Conservation (phyloP, 108 stramenopile species). For the Skeletonema potamos region DNA sequence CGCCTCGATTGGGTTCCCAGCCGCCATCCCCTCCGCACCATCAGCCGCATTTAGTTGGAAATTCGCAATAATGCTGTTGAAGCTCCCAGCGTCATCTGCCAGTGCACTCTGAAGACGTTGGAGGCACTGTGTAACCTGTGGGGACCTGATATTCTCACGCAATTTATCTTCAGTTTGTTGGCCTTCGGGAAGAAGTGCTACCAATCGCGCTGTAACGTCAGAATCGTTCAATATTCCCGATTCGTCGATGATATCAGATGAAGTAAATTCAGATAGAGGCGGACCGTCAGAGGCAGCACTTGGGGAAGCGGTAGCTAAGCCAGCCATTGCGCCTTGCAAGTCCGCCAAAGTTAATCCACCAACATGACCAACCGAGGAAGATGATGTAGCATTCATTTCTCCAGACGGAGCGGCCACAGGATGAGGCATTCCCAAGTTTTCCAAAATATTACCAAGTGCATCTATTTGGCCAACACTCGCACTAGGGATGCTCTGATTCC, state of each 20-base stretch:
- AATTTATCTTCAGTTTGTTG: slow-evolving; percentile 58
- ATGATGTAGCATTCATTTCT: slow-evolving; percentile 14
- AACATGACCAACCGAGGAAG: slow-evolving; percentile 11
- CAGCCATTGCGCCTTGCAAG: slow-evolving; percentile 81
- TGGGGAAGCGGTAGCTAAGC: slow-evolving; percentile 50
- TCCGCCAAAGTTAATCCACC: slow-evolving; percentile 71
- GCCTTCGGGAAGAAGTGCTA: slow-evolving; percentile 73
- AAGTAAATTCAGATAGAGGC: slow-evolving; percentile 66
- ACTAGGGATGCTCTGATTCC: slow-evolving; percentile 39
- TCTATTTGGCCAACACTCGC: slow-evolving; percentile 68
- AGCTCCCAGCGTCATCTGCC: slow-evolving; percentile 62
- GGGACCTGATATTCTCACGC: slow-evolving; percentile 67
- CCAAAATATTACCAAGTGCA: slow-evolving; percentile 78
- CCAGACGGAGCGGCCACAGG: slow-evolving; percentile 35
- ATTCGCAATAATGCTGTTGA: slow-evolving; percentile 77
- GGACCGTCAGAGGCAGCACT: slow-evolving; percentile 33
- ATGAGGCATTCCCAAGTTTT: slow-evolving; percentile 81
- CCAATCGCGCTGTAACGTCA: slow-evolving; percentile 46
- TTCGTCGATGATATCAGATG: slow-evolving; percentile 45
- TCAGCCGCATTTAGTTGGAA: slow-evolving; percentile 73
- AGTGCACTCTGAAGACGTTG: slow-evolving; percentile 65
- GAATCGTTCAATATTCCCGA: slow-evolving; percentile 58
- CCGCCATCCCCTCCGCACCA: slow-evolving; percentile 55
- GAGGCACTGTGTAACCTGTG: slow-evolving; percentile 77
- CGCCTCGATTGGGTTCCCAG: slow-evolving; percentile 74